Base-by-base conservation (phyloP, 352 stramenopile species). In the Phytophthora litchii region DNA sequence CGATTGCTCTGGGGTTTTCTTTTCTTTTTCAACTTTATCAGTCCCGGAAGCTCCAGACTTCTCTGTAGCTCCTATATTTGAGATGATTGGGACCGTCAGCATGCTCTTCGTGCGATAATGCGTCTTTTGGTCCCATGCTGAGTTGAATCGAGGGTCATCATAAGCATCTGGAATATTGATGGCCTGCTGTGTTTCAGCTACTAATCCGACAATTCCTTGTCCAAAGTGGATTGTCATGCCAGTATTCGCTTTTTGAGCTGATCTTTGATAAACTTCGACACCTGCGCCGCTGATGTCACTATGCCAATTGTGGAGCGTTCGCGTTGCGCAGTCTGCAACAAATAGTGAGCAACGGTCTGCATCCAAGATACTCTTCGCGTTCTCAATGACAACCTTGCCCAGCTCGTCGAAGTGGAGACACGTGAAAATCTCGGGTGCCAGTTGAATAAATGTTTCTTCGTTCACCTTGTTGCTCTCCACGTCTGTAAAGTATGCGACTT, bases 101-200 rank as follows among this genome's bases (percentile, higher is more conserved):
- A 92, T 92, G 44, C 80, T 91, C 48, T 92, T 92, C 5, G 83
- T 92, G 16, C 81, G 74, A 50, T 92, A 92, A 49, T 89, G 86
- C 0, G 80, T 91, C 57, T 91, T 92, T 41, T 88, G 70, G 43
- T 91, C 80, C 77, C 78, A 92, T n/a, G 78, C 76, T 20, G 76
- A 77, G 35, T 92, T 92, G 57, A 92, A 92, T 1, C 80, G 78
- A 36, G 82, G 73, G 47, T 92, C 80, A 19, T 86, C 77, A 54
- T 92, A 92, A 0, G 83, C 80, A 37, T 92, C 83, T 0, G 74
- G 67, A 35, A 91, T 89, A 32, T 92, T 92, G 57, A 92, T 86
- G 3, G 66, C 3, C 23, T 82, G 51, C 31, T 66, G 64, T 12
- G 77, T 89, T 62, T 92, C 83, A 17, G 83, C 83, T 1, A 90